phyloP scores from a whole-genome alignment of 352 stramenopile genomes.

The Phytopythium mirpurense region DNA sequence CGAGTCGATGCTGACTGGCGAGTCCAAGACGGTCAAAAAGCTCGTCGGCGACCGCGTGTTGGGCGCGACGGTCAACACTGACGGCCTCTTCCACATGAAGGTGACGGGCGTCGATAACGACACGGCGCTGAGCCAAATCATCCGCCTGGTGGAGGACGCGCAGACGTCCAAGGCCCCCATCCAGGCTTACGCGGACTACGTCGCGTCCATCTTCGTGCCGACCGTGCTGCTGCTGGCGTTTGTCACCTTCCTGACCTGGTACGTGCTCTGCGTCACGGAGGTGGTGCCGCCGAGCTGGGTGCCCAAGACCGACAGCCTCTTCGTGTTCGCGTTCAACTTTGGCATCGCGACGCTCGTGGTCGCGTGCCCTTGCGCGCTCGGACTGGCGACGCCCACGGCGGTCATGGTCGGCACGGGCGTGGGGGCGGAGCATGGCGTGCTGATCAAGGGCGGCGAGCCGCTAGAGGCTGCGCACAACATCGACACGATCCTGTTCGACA shows the following conservation, averaged over 20 bases:
- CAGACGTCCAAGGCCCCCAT: constrained; percentile 98
- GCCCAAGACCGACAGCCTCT: constrained; percentile 59
- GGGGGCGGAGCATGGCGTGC: constrained; percentile 93
- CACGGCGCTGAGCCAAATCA: constrained; percentile 96
- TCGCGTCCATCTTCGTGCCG: constrained; percentile 96
- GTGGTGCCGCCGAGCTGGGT: constrained; percentile 67
- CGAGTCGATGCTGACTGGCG: constrained; percentile 94
- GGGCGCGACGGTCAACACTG: constrained; percentile 90
- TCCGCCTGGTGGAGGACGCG: constrained; percentile 97
- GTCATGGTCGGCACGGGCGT: constrained; percentile 99
- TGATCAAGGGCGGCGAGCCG: constrained; percentile 97
- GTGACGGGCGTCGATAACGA: constrained; percentile 92
- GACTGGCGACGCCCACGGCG: constrained; percentile 96
- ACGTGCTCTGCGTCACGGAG: constrained; percentile 59
- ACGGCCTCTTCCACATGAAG: constrained; percentile 90
- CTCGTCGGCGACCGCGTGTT: constrained; percentile 75
- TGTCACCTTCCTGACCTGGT: constrained; percentile 95
- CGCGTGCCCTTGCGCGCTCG: constrained; percentile 98
- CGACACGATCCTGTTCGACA: constrained; percentile 98
- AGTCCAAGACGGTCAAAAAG: constrained; percentile 95
- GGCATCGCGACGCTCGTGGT: constrained; percentile 97
- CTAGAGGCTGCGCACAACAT: constrained; percentile 91
- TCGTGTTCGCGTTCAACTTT: constrained; percentile 97
- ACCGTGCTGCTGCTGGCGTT: constrained; percentile 91
- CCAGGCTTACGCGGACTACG: constrained; percentile 95